Evolutionary conservation across 1,139 yeast genomes (phyloP).

Genomic region (Debaryomycetaceae sp.): DNA sequence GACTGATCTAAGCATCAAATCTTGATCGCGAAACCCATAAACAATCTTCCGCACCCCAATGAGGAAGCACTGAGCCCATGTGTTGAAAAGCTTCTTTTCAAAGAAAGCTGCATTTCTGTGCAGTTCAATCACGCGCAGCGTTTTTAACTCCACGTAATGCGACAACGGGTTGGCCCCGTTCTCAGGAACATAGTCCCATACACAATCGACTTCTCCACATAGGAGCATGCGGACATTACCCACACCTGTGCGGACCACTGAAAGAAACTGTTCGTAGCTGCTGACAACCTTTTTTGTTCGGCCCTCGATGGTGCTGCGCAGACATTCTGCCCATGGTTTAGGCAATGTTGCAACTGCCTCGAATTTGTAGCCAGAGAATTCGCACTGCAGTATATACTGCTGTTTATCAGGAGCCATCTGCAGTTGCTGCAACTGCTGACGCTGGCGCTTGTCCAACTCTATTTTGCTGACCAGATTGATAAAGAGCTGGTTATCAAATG

Average conservation of each 20-base stretch:
- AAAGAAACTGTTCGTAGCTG: constrained; percentile 66
- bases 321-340: constrained; percentile 61
- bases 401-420: constrained; percentile 18
- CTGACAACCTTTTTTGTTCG: constrained; percentile 49
- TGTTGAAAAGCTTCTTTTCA: constrained; percentile 60
- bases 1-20: constrained; percentile 47
- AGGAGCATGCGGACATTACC: constrained; percentile 59
- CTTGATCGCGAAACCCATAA: constrained; percentile 80
- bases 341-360: constrained; percentile 69
- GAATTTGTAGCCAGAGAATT: constrained; percentile 73
- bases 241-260: constrained; percentile 75
- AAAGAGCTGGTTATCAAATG: constrained; percentile 76
- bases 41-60: constrained; percentile 70
- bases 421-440: constrained; percentile 1
- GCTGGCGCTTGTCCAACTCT: constrained; percentile 13
- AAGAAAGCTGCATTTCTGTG: constrained; percentile 47
- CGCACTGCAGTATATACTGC: constrained; percentile 30
- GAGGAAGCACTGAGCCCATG: constrained; percentile 93
- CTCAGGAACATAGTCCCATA: constrained; percentile 67
- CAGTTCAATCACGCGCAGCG: constrained; percentile 44
- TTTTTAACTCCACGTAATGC: constrained; percentile 83
- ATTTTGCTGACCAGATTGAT: constrained; percentile 49
- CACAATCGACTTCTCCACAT: constrained; percentile 91
- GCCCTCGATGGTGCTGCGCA: constrained; percentile 56
- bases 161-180: constrained; percentile 33